Base-by-base conservation (phyloP, 2,329 filamentous ascomycete genomes). In the Chaetoscypha palmicola region DNA sequence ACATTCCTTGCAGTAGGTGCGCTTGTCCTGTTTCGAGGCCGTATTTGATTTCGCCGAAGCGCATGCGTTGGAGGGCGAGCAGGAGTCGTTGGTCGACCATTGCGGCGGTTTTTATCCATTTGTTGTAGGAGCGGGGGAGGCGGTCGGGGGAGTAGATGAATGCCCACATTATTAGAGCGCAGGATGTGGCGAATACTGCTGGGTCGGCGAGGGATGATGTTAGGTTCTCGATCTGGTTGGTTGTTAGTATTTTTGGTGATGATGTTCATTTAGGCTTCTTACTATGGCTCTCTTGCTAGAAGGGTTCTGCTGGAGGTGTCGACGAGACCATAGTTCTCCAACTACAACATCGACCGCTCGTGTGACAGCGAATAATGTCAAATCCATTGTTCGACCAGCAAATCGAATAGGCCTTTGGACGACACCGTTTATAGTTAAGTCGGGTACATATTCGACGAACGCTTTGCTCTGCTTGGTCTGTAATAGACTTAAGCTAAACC, bases 91-190 rank as follows among this genome's bases (percentile, higher is more conserved):
- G 57, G 61, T 94, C 88, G 16, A 92, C 79, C 34, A 81, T 73
- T 3, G 88, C 87, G 3, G 83, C 84, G 17, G 81, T 79, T 31
- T 74, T 77, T 55, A 94, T 92, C 87, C 88, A 94, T 60, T 80
- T 82, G 56, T 80, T 82, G 66, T 94, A 94, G 31, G 81, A 73
- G 21, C 68, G 72, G 2, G 88, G 88, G 1, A 94, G 72, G 16
- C 77, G 73, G 26, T 77, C 71, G 0, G 87, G 86, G 8, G 70
- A 63, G 66, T 91, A 94, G 61, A 94, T 82, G 85, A 86, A 94
- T 14, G 86, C 76, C 83, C 86, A 91, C 88, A 94, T 94, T 53
- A 94, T 81, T 28, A 86, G 67, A 17, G 81, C 83, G 30, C 77
- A 80, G 16, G 85, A 89, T 24, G 73, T 63, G 34, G 83, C 78